phyloP scores from a whole-genome alignment of 2,329 filamentous ascomycete species.

The Boeremia lycopersici region DNA sequence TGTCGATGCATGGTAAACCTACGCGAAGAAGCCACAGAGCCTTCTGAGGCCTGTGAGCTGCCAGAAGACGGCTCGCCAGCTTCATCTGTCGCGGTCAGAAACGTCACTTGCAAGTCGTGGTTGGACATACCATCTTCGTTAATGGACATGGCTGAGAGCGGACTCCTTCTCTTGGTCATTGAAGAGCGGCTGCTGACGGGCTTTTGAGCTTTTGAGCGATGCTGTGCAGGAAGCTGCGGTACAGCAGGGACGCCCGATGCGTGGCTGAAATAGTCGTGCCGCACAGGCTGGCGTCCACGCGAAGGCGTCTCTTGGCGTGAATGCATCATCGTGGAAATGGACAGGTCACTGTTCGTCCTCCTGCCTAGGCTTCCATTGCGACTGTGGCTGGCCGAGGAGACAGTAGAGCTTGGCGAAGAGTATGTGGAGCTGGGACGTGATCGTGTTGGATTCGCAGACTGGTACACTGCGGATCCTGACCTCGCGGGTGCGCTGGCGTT shows the following conservation, averaged over 20 bases:
- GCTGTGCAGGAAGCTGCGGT: conserved; percentile 11
- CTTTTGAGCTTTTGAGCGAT: conserved; percentile 4
- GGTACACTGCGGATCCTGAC: neutral
- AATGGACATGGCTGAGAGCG: conserved; percentile 14
- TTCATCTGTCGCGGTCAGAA: conserved; percentile 11
- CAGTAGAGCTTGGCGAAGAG: conserved; percentile 10
- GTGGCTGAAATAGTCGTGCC: conserved; percentile 8
- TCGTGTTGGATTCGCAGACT: conserved; percentile 3
- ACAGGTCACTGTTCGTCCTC: conserved; percentile 23
- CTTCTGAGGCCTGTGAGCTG: conserved; percentile 10
- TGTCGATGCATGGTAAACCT: neutral
- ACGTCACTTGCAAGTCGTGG: neutral
- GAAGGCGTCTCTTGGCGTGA: conserved; percentile 12
- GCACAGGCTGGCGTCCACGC: conserved; percentile 13
- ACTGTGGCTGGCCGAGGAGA: conserved; percentile 11
- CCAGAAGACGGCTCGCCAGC: conserved; percentile 9
- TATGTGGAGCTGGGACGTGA: conserved; percentile 17
- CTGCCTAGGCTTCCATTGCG: conserved; percentile 11
- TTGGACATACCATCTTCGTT: conserved; percentile 11
- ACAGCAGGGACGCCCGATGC: conserved; percentile 5
- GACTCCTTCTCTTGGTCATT: conserved; percentile 11
- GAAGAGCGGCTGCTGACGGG: conserved; percentile 12
- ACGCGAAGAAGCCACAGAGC: conserved; percentile 14
- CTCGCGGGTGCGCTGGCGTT: conserved; percentile 2
- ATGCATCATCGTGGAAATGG: conserved; percentile 37